These are phyloP conservation scores for Haplographium delicatum DNA, from an alignment of 495 filamentous ascomycete genomes.

Conservation along the genomic window DNA sequence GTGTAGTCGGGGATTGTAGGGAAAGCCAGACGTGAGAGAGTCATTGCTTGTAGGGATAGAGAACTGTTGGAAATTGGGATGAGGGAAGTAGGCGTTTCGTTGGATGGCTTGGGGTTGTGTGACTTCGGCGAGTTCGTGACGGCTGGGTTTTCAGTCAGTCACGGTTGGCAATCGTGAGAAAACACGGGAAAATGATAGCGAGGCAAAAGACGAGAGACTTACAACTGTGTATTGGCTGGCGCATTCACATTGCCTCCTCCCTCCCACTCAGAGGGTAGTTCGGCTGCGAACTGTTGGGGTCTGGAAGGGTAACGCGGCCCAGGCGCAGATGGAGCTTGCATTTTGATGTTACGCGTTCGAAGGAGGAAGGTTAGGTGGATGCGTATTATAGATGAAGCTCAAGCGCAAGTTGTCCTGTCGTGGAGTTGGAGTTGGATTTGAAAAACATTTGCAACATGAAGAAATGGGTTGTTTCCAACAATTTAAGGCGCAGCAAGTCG, in stretches of 20 bases:
- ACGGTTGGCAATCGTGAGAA: too few relatives aligned
- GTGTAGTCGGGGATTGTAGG: slow-evolving; percentile 10
- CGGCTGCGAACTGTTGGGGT: slow-evolving; percentile 2
- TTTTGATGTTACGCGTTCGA: too few relatives aligned
- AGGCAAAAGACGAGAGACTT: background rate
- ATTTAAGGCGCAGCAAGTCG: too few relatives aligned
- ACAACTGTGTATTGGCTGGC: slow-evolving; percentile 9
- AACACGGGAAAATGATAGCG: too few relatives aligned
- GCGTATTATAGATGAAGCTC: too few relatives aligned
- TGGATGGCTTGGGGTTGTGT: background rate
- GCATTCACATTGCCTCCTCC: slow-evolving; percentile 1
- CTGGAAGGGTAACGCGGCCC: background rate
- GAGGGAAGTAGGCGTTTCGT: background rate
- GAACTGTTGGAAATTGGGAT: background rate
- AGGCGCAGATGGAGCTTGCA: background rate
- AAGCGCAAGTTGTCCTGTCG: too few relatives aligned
- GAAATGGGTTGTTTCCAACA: too few relatives aligned
- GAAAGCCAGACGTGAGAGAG: slow-evolving; percentile 19
- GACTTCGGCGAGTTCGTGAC: slow-evolving; percentile 7
- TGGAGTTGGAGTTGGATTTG: too few relatives aligned
- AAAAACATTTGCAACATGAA: too few relatives aligned
- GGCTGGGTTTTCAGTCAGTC: background rate
- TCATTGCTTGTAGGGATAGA: slow-evolving; percentile 6
- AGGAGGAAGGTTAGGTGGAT: too few relatives aligned
- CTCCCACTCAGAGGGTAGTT: slow-evolving; percentile 3